phyloP scores from a whole-genome alignment of 1,284 basidiomycete genomes.

The Ceratobasidium sp. region DNA sequence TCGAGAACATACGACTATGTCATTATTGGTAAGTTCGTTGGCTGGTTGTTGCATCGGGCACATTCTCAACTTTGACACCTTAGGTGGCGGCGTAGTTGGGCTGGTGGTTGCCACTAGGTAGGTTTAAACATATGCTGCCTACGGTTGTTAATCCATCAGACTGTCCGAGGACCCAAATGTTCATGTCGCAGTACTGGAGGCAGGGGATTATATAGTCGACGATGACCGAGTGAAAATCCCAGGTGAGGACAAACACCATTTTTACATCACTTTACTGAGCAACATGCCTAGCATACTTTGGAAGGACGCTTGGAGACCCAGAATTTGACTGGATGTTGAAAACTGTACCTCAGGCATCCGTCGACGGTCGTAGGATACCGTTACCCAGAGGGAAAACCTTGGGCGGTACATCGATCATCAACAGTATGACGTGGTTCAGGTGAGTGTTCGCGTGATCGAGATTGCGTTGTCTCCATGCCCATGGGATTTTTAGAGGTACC shows the following conservation, averaged over 20 bases:
- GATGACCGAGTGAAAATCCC: conserved; percentile 46
- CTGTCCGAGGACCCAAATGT: conserved; percentile 47
- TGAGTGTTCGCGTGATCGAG: not conserved
- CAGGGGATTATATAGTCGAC: conserved; percentile 44
- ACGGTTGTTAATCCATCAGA: conserved; percentile 22
- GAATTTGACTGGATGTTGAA: conserved; percentile 46
- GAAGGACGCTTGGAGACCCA: conserved; percentile 43
- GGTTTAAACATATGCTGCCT: not conserved
- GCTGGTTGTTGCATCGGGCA: not conserved
- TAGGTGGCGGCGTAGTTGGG: conserved; percentile 49
- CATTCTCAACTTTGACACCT: not conserved
- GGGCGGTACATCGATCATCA: conserved; percentile 47
- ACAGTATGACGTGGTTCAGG: conserved; percentile 48
- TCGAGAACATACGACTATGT: conserved; percentile 42
- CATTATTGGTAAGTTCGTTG: conserved; percentile 40
- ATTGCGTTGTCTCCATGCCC: conserved; percentile 2
- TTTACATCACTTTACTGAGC: not conserved
- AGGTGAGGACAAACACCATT: conserved; percentile 3
- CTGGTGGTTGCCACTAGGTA: conserved; percentile 48
- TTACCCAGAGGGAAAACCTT: conserved; percentile 45
- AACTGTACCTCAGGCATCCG: conserved; percentile 46
- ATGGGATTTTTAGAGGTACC: conserved; percentile 20
- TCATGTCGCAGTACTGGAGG: conserved; percentile 48
- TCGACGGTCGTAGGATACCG: conserved; percentile 42
- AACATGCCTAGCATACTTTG: conserved; percentile 42